These are phyloP conservation scores for Nakataea oryzae DNA, from an alignment of 2,329 filamentous ascomycete species.

Conservation along the genomic window DNA sequence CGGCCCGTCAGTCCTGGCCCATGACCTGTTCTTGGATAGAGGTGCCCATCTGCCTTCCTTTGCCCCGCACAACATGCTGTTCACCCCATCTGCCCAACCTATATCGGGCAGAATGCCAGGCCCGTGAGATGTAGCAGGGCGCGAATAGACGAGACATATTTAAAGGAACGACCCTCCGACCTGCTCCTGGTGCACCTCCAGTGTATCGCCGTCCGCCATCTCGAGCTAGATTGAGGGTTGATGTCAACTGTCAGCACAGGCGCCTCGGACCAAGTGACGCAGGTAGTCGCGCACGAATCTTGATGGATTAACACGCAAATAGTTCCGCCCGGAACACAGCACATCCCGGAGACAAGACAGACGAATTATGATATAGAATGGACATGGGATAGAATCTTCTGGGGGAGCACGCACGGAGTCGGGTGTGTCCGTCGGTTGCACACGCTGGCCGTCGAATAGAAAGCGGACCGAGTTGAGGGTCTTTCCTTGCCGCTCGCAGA, in stretches of 20 bases:
- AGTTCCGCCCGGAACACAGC: neutral
- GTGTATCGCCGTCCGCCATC: conserved; percentile 90
- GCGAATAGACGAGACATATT: neutral
- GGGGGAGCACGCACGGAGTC: conserved; percentile 59
- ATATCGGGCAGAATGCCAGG: neutral
- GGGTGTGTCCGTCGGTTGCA: conserved; percentile 80
- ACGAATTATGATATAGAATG: neutral
- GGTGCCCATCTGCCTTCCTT: neutral
- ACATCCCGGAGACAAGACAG: neutral
- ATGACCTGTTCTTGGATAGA: neutral
- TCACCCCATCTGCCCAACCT: neutral
- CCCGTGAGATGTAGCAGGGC: neutral
- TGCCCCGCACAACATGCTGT: neutral
- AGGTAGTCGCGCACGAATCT: neutral
- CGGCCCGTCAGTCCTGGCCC: neutral
- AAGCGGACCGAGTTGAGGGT: conserved; percentile 76
- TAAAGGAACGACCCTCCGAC: conserved; percentile 51
- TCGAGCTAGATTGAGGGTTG: conserved; percentile 60
- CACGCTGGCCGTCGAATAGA: conserved; percentile 89
- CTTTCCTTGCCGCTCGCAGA: conserved; percentile 95
- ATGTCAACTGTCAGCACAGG: neutral
- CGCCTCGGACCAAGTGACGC: no score
- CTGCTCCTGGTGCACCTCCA: conserved; percentile 97
- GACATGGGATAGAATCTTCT: neutral
- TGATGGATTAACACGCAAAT: conserved; percentile 10